Percentiles rank a stretch among this genome's conserved stretches.
phyloP scores from a whole-genome alignment of 208 protist species.

The Acanthamoeba healyi region DNA sequence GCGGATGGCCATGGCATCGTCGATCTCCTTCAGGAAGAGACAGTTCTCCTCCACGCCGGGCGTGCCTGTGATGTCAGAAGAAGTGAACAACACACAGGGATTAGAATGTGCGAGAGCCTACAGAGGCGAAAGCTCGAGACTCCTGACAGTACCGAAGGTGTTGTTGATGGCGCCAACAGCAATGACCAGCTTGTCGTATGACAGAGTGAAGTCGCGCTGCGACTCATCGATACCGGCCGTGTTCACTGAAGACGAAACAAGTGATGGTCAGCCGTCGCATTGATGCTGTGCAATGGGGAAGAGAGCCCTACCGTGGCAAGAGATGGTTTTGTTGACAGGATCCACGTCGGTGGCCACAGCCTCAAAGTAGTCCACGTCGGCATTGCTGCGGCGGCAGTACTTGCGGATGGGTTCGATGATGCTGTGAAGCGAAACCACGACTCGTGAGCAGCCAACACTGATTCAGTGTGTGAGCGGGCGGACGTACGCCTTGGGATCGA shows the following conservation, averaged over 20 bases:
- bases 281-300: background rate
- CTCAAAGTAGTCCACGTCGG: slow-evolving; percentile 77
- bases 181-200: slow-evolving; percentile 67
- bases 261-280: background rate
- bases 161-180: slow-evolving; percentile 67
- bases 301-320: slow-evolving; percentile 31
- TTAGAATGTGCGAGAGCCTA: no score
- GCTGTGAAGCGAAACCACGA: background rate
- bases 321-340: slow-evolving; percentile 8
- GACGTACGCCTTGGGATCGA: background rate
- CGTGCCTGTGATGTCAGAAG: slow-evolving; percentile 5
- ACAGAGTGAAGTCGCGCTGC: background rate
- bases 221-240: background rate
- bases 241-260: background rate
- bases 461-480: background rate
- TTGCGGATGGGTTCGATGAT: slow-evolving; percentile 74
- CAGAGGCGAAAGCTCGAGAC: no score
- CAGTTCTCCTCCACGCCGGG: slow-evolving; percentile 85
- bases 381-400: slow-evolving; percentile 11
- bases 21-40: slow-evolving; percentile 87
- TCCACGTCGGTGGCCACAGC: slow-evolving; percentile 69
- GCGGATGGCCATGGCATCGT: slow-evolving; percentile 80
- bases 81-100: background rate
- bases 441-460: background rate
- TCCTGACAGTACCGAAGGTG: slow-evolving; percentile 18